Percentiles rank a stretch among this genome's conserved stretches.
Evolutionary conservation across 805 yeast species (phyloP).

Genomic region (Starmera pachycereana): DNA sequence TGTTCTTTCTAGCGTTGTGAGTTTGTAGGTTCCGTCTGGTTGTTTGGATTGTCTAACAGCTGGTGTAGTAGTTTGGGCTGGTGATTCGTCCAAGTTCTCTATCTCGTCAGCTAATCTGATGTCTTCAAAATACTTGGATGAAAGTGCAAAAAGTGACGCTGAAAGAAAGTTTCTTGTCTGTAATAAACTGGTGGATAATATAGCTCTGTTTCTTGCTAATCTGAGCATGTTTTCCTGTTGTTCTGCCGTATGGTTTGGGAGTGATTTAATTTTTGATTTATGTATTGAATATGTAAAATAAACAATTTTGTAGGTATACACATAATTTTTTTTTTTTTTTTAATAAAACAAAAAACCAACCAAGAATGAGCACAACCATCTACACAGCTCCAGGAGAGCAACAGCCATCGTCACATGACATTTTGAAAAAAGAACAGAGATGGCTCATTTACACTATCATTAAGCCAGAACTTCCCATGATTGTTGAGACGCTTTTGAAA

Average conservation of each 20-base stretch:
- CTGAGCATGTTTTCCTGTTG: too few relatives aligned
- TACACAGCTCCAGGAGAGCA: constrained; percentile 19
- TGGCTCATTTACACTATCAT: constrained; percentile 41
- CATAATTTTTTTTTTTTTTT: too few relatives aligned
- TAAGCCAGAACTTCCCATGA: constrained; percentile 35
- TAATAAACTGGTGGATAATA: too few relatives aligned
- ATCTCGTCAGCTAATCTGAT: constrained; percentile 50
- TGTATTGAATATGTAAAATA: too few relatives aligned
- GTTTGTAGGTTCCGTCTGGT: constrained; percentile 71
- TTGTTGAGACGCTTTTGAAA: constrained; percentile 31
- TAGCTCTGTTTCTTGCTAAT: too few relatives aligned
- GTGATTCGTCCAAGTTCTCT: constrained; percentile 27
- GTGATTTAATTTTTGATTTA: too few relatives aligned
- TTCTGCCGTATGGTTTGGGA: too few relatives aligned
- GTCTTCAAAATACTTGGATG: constrained; percentile 24
- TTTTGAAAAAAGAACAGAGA: constrained; percentile 21
- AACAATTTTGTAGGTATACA: too few relatives aligned
- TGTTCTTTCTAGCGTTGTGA: constrained; percentile 49
- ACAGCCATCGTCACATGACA: background rate
- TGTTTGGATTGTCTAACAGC: constrained; percentile 28
- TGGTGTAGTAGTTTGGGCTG: constrained; percentile 20
- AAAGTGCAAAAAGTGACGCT: constrained; percentile 11
- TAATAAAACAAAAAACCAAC: background rate
- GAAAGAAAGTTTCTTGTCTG: constrained; percentile 7
- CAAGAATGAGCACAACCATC: constrained; percentile 23